Base-by-base conservation (phyloP, 1,284 basidiomycete species). In the Ustilago cynodontis region DNA sequence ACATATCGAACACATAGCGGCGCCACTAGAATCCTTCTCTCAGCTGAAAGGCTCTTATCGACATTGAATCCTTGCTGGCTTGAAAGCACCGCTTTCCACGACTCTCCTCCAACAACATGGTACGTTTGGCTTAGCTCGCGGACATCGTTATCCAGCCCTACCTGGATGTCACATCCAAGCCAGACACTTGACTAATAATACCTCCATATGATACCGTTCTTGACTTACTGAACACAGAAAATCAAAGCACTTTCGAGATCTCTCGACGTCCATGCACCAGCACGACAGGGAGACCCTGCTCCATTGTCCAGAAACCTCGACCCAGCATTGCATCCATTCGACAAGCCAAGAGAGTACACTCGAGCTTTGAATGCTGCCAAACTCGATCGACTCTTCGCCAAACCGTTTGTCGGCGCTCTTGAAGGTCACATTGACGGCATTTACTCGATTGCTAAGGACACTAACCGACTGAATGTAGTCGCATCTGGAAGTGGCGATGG, bases 351-450 rank as follows among this genome's bases (percentile, higher is more conserved):
- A 70, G 96, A 99, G 88, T 94, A 97, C 58, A 95, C 92, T 22
- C 91, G 97, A 66, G 97, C 97, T 2, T 86, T 99, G 54, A 97
- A 95, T 70, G 96, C 96, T 0, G 93, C 93, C 24, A 99, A 99
- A 88, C 92, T 99, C 88, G 95, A 98, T 67, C 89, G 94, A 59
- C 94, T 99, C 88, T 98, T 98, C 85, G 92, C 96, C 28, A 98
- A 97, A 85, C 97, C 97, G 0, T 99, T 99, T 80, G 89, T 99
- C 9, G 94, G 91, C 31, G 90, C 91, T 59, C 86, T 99, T 51
- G 95, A 97, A 68, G 97, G 96, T 0, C 96, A 98, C 87, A 89
- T 93, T 33, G 97, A 99, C 86, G 95, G 95, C n/a, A 92, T 98
- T 16, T 97, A 98, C 87, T 91, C 91, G 24, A 88, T 98, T 69